Conservation (phyloP, 257 asterid species). For the Rhazya stricta region DNA sequence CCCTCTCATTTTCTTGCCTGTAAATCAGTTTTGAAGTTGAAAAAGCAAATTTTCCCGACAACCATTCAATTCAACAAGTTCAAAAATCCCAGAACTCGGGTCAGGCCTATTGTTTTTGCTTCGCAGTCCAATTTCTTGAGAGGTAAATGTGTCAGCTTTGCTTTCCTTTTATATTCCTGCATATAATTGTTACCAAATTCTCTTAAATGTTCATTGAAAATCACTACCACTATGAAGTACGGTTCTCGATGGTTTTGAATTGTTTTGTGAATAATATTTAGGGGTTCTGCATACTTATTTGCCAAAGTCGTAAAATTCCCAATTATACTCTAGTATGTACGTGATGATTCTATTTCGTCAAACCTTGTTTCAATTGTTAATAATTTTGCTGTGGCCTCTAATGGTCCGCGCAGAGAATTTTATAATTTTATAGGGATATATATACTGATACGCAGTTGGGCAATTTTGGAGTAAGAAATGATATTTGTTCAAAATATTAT, state of each 20-base stretch:
- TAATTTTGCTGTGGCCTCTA: not conserved
- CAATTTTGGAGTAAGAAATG: not conserved
- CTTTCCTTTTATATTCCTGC: not conserved
- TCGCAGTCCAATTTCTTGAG: conserved; percentile 50
- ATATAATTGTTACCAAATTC: not conserved
- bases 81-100: conserved; percentile 25
- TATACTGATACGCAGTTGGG: not conserved
- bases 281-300: not conserved
- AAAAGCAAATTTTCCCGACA: conserved; percentile 18
- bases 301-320: not conserved
- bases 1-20: conserved; percentile 23
- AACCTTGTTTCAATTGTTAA: not conserved
- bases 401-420: not conserved
- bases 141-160: conserved; percentile 46
- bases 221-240: too few relatives aligned
- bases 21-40: conserved; percentile 17
- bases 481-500: not conserved
- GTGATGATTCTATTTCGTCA: not conserved
- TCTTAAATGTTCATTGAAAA: not conserved
- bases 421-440: not conserved
- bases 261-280: not conserved
- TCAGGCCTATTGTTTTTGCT: conserved; percentile 36
- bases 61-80: conserved; percentile 24
- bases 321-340: not conserved
- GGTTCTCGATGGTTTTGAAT: not conserved